Percentiles rank a stretch among this genome's conserved stretches.
These are phyloP conservation scores for Dactylonectria estremocensis DNA, from an alignment of 2,329 filamentous ascomycete species.

Conservation along the genomic window DNA sequence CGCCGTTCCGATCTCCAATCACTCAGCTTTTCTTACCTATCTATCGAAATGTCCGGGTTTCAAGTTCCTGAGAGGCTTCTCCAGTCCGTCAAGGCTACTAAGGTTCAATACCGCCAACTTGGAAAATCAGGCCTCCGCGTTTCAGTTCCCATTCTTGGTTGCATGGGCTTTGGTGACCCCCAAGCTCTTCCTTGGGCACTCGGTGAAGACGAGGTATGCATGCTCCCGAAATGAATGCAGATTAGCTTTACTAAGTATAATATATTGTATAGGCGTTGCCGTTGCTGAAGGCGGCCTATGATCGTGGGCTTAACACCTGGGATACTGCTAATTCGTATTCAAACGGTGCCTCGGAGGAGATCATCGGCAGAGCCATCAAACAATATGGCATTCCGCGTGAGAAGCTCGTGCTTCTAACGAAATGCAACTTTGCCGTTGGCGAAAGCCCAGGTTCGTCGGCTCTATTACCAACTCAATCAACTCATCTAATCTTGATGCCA, in stretches of 20 bases:
- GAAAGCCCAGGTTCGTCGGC: slow-evolving; percentile 47
- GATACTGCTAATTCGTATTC: slow-evolving; percentile 67
- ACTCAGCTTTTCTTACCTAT: too few relatives aligned
- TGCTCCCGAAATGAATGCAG: too few relatives aligned
- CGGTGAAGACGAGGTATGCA: too few relatives aligned
- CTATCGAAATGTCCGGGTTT: too few relatives aligned
- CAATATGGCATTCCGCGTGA: slow-evolving; percentile 70
- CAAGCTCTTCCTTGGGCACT: background rate
- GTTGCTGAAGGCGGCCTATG: slow-evolving; percentile 31
- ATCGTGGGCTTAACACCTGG: slow-evolving; percentile 30
- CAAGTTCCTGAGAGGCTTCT: too few relatives aligned
- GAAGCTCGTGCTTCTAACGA: slow-evolving; percentile 71
- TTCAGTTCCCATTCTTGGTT: slow-evolving; percentile 29
- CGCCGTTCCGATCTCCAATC: too few relatives aligned
- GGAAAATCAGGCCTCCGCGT: slow-evolving; percentile 22
- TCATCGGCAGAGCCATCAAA: slow-evolving; percentile 72
- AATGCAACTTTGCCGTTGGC: slow-evolving; percentile 66
- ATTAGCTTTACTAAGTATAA: too few relatives aligned
- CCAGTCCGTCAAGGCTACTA: slow-evolving; percentile 2
- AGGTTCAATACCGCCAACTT: slow-evolving; percentile 17
- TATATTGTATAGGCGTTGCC: slow-evolving; percentile 17
- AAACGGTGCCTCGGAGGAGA: slow-evolving; percentile 67
- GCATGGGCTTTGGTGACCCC: slow-evolving; percentile 22
- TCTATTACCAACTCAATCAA: background rate
- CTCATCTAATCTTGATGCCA: too few relatives aligned